Conservation (phyloP, 108 stramenopile genomes). For the Cylindrotheca closterium region DNA sequence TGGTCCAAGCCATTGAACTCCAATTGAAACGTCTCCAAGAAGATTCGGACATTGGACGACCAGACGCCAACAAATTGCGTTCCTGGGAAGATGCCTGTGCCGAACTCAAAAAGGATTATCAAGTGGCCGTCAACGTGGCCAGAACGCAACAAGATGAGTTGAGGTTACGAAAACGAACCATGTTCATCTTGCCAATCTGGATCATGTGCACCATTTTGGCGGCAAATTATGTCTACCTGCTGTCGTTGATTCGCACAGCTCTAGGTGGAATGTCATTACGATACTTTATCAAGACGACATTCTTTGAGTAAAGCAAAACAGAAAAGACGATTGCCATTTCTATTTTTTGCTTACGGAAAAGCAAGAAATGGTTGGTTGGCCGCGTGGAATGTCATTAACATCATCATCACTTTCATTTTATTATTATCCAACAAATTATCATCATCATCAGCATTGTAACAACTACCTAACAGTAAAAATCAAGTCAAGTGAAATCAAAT, state of each 20-base stretch:
- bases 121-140: slow-evolving; percentile 8
- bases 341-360: too few relatives aligned
- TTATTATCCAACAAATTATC: too few relatives aligned
- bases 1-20: slow-evolving; percentile 31
- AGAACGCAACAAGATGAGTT: not conserved
- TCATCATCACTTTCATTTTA: too few relatives aligned
- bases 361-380: too few relatives aligned
- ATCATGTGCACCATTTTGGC: not conserved
- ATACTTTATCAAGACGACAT: not conserved
- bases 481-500: too few relatives aligned
- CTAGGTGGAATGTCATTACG: not conserved
- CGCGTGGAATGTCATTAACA: too few relatives aligned
- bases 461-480: too few relatives aligned
- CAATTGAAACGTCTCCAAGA: slow-evolving; percentile 23
- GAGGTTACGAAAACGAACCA: not conserved
- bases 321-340: too few relatives aligned
- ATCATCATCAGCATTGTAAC: too few relatives aligned
- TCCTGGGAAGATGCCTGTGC: slow-evolving; percentile 44
- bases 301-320: slow-evolving; percentile 2
- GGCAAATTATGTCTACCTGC: not conserved
- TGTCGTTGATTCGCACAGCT: not conserved
- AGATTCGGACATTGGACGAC: not conserved
- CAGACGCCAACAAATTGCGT: slow-evolving; percentile 34
- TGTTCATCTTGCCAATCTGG: not conserved
- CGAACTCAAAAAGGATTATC: slow-evolving; percentile 34